Evolutionary conservation across 441 rosid genomes (phyloP), one percentile per base, ranked within the genome.

Genomic region (Adansonia madagascariensis): DNA sequence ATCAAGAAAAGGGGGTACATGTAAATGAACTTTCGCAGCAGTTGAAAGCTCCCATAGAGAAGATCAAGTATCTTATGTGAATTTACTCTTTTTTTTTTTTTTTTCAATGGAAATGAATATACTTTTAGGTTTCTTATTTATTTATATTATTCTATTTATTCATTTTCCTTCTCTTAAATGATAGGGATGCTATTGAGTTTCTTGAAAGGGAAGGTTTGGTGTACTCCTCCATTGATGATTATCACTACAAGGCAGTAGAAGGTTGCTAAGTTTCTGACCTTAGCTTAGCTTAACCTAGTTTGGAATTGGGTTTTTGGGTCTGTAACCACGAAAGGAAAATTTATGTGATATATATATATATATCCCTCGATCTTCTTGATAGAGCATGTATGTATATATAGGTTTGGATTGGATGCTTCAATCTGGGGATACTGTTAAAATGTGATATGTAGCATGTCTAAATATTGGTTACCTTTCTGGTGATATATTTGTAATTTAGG

Each of bases 171-270:
- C 9, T 59, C 46, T 9, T 71, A 5, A 68, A n/a, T 77, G 46
- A 4, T 88, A 93, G 98, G 88, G 89, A 86, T 77, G 85, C 91
- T 10, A 84, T 92, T 71, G 87, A 90, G 55, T 84, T 90, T 55
- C 90, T 93, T 53, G 99, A 95, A 85, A 92, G 86, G 67, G 99
- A 95, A 82, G 98, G 99, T 39, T 81, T 93, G 56, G 86, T 95
- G 72, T 95, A 95, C 82, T 95, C 99, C 9, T 93, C 98, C 62
- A 89, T 95, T 12, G 99, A 95, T 17, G 96, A 95, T 75, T 92
- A 86, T 79, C 99, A 93, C 85, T 95, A 86, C 86, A 91, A 95
- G 85, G 89, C 94, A 55, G 92, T 95, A 68, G 85, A 80, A 84
- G 87, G 78, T 72, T 85, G 82, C 80, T 59, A 66, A 44, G 47